Percentiles rank a stretch among this genome's conserved stretches.
These are phyloP conservation scores for Friedmanniomyces simplex DNA, from an alignment of 495 filamentous ascomycete species.

Conservation along the genomic window DNA sequence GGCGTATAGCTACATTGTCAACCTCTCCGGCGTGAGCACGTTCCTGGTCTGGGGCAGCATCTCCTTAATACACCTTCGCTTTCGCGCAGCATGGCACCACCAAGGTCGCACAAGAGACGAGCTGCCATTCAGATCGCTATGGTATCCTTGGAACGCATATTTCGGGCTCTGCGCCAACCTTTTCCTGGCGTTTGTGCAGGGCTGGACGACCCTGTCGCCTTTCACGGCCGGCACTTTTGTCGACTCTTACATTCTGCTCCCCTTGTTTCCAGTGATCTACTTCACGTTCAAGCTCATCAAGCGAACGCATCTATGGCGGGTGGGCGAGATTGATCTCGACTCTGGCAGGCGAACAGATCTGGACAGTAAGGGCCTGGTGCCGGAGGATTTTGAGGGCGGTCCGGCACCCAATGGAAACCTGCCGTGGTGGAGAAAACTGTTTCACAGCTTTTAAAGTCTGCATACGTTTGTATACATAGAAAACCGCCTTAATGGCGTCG, in stretches of 20 bases:
- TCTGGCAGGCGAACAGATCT: constrained; percentile 14
- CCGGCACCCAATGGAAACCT: background rate
- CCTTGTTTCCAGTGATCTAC: constrained; percentile 21
- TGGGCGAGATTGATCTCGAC: constrained; percentile 20
- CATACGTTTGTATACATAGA: background rate
- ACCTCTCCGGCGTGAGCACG: constrained; percentile 46
- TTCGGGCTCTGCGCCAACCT: constrained; percentile 22
- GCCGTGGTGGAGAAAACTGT: constrained; percentile 1
- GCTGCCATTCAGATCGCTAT: constrained; percentile 14
- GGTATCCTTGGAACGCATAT: constrained; percentile 22
- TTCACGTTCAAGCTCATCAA: constrained; percentile 14
- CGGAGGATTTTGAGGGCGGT: background rate
- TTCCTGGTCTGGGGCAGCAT: constrained; percentile 62
- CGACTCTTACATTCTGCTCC: constrained; percentile 22
- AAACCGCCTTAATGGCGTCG: too few relatives aligned
- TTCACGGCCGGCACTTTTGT: constrained; percentile 22
- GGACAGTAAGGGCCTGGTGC: constrained; percentile 1
- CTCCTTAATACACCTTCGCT: constrained; percentile 49
- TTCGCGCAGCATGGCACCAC: constrained; percentile 6
- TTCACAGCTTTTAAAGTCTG: background rate
- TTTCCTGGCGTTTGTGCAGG: constrained; percentile 24
- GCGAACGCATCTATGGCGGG: constrained; percentile 10
- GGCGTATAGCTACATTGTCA: constrained; percentile 41
- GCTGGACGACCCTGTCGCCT: constrained; percentile 23
- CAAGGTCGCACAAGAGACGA: constrained; percentile 9